Conservation (phyloP, 805 yeast genomes). For the Nakazawaea ernobii region DNA sequence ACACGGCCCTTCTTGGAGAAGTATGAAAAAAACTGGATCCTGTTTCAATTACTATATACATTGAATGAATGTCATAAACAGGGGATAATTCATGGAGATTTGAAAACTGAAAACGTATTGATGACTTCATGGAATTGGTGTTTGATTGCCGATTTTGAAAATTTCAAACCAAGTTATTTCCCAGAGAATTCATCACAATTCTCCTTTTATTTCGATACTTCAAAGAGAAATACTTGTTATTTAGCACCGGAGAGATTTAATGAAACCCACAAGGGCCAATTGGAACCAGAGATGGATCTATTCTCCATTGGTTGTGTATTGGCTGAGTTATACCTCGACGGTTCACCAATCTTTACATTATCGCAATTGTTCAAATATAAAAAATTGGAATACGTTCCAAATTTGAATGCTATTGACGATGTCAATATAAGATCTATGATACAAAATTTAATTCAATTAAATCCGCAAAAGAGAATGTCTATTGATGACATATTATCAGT, state of each 20-base stretch:
- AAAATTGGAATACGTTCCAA: constrained; percentile 61
- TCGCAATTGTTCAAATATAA: constrained; percentile 84
- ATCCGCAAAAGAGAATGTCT: constrained; percentile 55
- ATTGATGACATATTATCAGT: constrained; percentile 48
- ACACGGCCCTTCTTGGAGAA: constrained; percentile 82
- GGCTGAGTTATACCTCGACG: constrained; percentile 84
- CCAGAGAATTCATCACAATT: constrained; percentile 94
- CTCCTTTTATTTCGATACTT: constrained; percentile 87
- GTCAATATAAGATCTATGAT: constrained; percentile 48
- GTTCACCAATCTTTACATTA: constrained; percentile 78
- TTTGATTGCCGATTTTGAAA: constrained; percentile 75
- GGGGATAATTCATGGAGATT: constrained; percentile 78
- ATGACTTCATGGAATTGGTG: constrained; percentile 90
- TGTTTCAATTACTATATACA: constrained; percentile 70
- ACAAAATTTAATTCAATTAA: constrained; percentile 52
- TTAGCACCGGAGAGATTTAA: constrained; percentile 89
- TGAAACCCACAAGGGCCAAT: constrained; percentile 21
- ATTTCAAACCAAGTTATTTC: constrained; percentile 73
- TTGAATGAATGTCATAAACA: constrained; percentile 57
- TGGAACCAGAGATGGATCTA: constrained; percentile 71
- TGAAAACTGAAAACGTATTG: constrained; percentile 83
- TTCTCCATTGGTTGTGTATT: constrained; percentile 83
- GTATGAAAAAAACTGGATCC: constrained; percentile 78
- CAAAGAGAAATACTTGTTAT: constrained; percentile 81
- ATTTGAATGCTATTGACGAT: constrained; percentile 51